Base-by-base conservation (phyloP, 768 basidiomycete species). In the Goffeauzyma gilvescens region DNA sequence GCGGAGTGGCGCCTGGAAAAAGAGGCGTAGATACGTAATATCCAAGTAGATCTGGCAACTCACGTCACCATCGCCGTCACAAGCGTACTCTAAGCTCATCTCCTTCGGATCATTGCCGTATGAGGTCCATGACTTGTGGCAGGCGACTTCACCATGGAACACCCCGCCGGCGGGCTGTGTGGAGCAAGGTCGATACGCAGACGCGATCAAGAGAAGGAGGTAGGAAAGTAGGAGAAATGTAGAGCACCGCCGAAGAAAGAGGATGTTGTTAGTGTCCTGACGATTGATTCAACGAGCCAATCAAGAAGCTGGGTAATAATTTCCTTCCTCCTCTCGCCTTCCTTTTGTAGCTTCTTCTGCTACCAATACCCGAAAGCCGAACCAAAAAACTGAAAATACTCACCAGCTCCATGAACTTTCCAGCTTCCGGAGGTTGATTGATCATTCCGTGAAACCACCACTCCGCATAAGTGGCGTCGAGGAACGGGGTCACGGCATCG, bases 391-490 rank as follows among this genome's bases (percentile, higher is more conserved):
- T 30, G 9, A 9, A 9, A 9, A 30, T n/a, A n/a, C n/a, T n/a
- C n/a, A n/a, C n/a, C 4, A 62, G 46, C 25, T 48, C 45, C 53
- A 62, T 55, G 30, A 54, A 52, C 22, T 44, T 49, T 1, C 54
- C 58, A 7, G 37, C 43, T 6, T 50, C 50, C 12, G 60, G 60
- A 6, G 58, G 58, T 12, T 44, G 33, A 41, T 59, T 48, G 7
- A 22, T 32, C 24, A 14, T 18, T 1, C 58, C 58, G 45, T 62
- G 60, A 41, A 59, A 58, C 60, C 60, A 62, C 60, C 60, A 62
- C 28, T 55, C 37, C 40, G 46, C 42, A 40, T 59, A 59, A 4
- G 58, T 30, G 30, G 58, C 45, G 38, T 58, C 30, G 32, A 43
- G 41, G 15, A 62, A 45, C 1, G 60, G 60, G 1, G 45, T 47